phyloP scores from a whole-genome alignment of 2,329 filamentous ascomycete species.

The Xylaria sp. region DNA sequence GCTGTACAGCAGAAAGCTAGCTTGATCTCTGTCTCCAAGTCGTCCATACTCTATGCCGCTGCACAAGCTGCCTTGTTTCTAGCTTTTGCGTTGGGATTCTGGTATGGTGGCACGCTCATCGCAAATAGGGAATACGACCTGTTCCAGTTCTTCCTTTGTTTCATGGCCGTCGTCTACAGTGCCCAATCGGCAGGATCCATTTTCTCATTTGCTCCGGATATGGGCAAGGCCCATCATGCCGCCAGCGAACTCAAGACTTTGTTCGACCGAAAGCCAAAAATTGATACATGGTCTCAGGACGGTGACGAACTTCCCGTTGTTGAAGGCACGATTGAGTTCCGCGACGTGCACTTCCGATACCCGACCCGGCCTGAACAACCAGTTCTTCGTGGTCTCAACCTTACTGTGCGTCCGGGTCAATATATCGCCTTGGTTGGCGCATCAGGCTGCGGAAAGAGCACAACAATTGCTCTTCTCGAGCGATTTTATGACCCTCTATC shows the following conservation, averaged over 20 bases:
- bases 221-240: conserved; percentile 89
- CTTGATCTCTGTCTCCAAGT: conserved; percentile 75
- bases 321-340: conserved; percentile 84
- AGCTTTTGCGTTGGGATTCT: conserved; percentile 87
- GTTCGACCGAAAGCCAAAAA: conserved; percentile 80
- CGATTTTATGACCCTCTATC: conserved; percentile 90
- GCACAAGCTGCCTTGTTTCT: conserved; percentile 86
- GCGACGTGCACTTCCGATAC: conserved; percentile 92
- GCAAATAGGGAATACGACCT: conserved; percentile 71
- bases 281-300: conserved; percentile 79
- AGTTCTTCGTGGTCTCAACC: conserved; percentile 84
- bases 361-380: conserved; percentile 89
- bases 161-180: conserved; percentile 86
- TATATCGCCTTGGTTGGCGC: conserved; percentile 93
- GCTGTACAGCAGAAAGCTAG: conserved; percentile 70
- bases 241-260: conserved; percentile 80
- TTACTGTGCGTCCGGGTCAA: conserved; percentile 75
- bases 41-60: conserved; percentile 79
- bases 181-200: conserved; percentile 89
- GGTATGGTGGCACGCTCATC: conserved; percentile 84
- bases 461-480: conserved; percentile 88
- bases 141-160: conserved; percentile 93
- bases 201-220: conserved; percentile 89
- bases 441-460: conserved; percentile 92
- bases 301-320: conserved; percentile 68